A percentile compares a stretch with the other conserved stretches of the same genome.
phyloP scores from a whole-genome alignment of 148 eudicot genomes.

The Linanthus parryae region DNA sequence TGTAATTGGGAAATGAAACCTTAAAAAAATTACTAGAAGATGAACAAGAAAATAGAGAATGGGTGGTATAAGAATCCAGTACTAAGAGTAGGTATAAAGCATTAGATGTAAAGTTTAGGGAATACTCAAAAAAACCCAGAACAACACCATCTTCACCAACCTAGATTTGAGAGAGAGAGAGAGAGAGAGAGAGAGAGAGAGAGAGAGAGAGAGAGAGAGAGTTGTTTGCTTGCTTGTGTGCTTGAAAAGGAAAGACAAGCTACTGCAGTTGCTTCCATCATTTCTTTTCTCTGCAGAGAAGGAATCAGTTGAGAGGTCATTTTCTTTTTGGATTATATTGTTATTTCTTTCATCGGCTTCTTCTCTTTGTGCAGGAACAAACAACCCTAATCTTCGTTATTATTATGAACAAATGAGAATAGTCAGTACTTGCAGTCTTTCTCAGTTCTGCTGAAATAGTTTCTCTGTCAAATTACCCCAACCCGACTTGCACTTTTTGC shows the following conservation, averaged over 20 bases:
- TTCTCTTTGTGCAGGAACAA: neutral
- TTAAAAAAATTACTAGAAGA: neutral
- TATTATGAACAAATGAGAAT: too few relatives aligned
- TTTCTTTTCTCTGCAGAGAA: slow-evolving; percentile 9
- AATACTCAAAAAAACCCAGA: slow-evolving; percentile 28
- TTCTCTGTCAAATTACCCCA: too few relatives aligned
- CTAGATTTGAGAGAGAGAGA: slow-evolving; percentile 14
- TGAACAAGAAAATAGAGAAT: slow-evolving; percentile 6
- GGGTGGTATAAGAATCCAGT: slow-evolving; percentile 26
- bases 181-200: slow-evolving; percentile 24
- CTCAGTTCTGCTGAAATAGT: too few relatives aligned
- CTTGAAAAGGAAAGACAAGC: slow-evolving; percentile 44
- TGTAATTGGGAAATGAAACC: neutral
- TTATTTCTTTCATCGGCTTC: neutral
- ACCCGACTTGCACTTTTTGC: too few relatives aligned
- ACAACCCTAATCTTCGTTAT: neutral
- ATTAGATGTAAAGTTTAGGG: slow-evolving; percentile 43
- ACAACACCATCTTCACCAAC: slow-evolving; percentile 43
- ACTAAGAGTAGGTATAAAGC: slow-evolving; percentile 49
- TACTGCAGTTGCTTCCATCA: slow-evolving; percentile 8
- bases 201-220: neutral
- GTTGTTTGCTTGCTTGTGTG: neutral
- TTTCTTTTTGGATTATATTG: slow-evolving; percentile 17
- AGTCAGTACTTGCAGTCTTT: too few relatives aligned
- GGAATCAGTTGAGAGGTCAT: slow-evolving; percentile 21